phyloP scores from a whole-genome alignment of 2,329 filamentous ascomycete species.

The Colletotrichum horii region DNA sequence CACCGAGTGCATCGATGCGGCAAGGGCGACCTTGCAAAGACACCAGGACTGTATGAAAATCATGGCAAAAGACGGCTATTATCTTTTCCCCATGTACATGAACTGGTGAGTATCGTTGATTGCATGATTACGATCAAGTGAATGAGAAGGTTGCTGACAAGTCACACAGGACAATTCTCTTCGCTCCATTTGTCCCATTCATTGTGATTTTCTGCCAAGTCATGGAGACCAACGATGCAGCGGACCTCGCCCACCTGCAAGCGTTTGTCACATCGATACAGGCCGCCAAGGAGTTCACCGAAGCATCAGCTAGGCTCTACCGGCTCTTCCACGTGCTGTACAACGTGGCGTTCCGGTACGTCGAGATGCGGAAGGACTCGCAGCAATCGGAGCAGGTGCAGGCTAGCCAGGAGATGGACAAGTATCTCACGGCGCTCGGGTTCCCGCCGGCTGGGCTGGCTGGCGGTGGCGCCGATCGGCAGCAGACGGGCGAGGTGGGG shows the following conservation, averaged over 20 bases:
- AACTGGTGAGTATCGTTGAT: constrained; percentile 41
- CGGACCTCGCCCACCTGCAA: constrained; percentile 51
- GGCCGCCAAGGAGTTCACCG: constrained; percentile 46
- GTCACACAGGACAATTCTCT: constrained; percentile 45
- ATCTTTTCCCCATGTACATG: constrained; percentile 44
- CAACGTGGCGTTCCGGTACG: constrained; percentile 62
- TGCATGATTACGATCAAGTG: background rate
- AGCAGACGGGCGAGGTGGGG: background rate
- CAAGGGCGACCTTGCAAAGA: constrained; percentile 43
- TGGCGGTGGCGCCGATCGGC: constrained; percentile 13
- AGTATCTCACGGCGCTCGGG: constrained; percentile 57
- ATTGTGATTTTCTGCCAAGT: constrained; percentile 57
- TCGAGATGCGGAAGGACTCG: constrained; percentile 52
- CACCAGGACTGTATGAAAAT: constrained; percentile 45
- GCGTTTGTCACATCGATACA: constrained; percentile 57
- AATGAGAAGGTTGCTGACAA: background rate
- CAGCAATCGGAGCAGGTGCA: constrained; percentile 36
- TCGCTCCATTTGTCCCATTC: constrained; percentile 58
- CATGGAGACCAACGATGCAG: constrained; percentile 47
- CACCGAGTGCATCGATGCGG: constrained; percentile 45
- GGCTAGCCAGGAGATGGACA: constrained; percentile 46
- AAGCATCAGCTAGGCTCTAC: constrained; percentile 59
- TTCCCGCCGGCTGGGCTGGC: constrained; percentile 32
- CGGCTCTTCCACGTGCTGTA: constrained; percentile 64
- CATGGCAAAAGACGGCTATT: constrained; percentile 38